Percentiles rank a stretch among this genome's conserved stretches.
Evolutionary conservation across 805 yeast species (phyloP).

Genomic region (Spathaspora girioi): DNA sequence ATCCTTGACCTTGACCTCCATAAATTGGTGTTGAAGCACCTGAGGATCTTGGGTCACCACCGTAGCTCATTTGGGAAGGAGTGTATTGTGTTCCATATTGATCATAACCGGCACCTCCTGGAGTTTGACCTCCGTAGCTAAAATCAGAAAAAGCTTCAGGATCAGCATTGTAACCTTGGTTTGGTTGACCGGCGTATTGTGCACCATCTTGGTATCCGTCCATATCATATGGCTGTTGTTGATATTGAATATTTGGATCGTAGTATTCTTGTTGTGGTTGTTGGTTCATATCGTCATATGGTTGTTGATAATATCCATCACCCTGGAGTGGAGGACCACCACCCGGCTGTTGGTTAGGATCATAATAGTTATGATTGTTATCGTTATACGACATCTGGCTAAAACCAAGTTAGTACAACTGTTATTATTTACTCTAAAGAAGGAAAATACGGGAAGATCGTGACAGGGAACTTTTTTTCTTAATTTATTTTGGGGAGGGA

Average conservation of each 20-base stretch:
- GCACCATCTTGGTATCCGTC: conserved; percentile 46
- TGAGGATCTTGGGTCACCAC: conserved; percentile 72
- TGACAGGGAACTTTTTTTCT: background rate
- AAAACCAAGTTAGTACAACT: conserved; percentile 6
- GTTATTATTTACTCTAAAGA: background rate
- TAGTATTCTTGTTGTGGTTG: conserved; percentile 46
- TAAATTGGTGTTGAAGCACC: conserved; percentile 95
- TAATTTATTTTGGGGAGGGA: background rate
- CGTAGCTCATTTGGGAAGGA: conserved; percentile 85
- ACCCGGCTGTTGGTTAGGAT: conserved; percentile 37
- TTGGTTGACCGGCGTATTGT: conserved; percentile 17
- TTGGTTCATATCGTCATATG: conserved; percentile 13
- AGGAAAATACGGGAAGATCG: background rate
- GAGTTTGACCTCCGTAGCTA: conserved; percentile 48
- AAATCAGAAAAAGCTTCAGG: conserved; percentile 68
- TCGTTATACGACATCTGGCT: conserved; percentile 59
- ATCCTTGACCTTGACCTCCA: conserved; percentile 58
- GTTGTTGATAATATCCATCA: conserved; percentile 30
- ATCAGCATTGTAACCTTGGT: conserved; percentile 38
- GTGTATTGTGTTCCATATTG: conserved; percentile 70
- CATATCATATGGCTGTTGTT: conserved; percentile 48
- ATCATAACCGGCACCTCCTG: conserved; percentile 67
- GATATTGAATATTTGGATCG: conserved; percentile 43
- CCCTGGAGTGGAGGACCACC: conserved; percentile 12
- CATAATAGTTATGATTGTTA: conserved; percentile 46